A percentile compares a stretch with the other conserved stretches of the same genome.
phyloP scores from a whole-genome alignment of 2,329 filamentous ascomycete genomes.

The Geosmithia putterillii region DNA sequence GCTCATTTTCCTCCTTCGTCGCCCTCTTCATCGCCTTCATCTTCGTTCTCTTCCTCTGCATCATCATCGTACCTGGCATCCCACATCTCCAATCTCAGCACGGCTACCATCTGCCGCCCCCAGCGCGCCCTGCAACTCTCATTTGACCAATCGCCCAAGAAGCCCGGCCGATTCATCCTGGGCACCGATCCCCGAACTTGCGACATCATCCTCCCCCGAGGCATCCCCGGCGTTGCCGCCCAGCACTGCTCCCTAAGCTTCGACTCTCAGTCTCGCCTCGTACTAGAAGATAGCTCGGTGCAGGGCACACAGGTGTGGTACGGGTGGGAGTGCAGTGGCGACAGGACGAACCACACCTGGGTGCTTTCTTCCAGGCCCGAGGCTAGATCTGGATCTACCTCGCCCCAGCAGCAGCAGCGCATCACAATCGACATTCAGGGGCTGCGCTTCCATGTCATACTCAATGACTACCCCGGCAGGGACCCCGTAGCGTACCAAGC shows the following conservation, averaged over 20 bases:
- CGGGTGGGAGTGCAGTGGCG: conserved; percentile 24
- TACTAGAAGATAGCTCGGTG: conserved; percentile 24
- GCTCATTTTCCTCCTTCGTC: no score
- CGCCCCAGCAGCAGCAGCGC: conserved; percentile 16
- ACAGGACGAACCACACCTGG: conserved; percentile 22
- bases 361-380: conserved; percentile 12
- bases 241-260: conserved; percentile 25
- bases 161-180: conserved; percentile 22
- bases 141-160: conserved; percentile 19
- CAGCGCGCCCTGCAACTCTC: conserved; percentile 19
- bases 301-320: conserved; percentile 28
- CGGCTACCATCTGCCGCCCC: conserved; percentile 8
- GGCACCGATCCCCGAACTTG: conserved; percentile 21
- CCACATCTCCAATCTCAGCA: conserved; percentile 13
- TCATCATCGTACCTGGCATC: conserved; percentile 13
- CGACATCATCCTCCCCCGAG: conserved; percentile 22
- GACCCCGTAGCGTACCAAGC: conserved; percentile 18
- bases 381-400: no score
- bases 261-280: conserved; percentile 21
- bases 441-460: conserved; percentile 23
- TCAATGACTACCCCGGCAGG: conserved; percentile 19
- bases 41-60: no score
- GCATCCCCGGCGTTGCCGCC: conserved; percentile 17
- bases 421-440: conserved; percentile 25
- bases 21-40: no score